Percentiles rank a stretch among this genome's conserved stretches.
phyloP scores from a whole-genome alignment of 192 early-diverging fungal species.

The Irineochytrium annulatum region DNA sequence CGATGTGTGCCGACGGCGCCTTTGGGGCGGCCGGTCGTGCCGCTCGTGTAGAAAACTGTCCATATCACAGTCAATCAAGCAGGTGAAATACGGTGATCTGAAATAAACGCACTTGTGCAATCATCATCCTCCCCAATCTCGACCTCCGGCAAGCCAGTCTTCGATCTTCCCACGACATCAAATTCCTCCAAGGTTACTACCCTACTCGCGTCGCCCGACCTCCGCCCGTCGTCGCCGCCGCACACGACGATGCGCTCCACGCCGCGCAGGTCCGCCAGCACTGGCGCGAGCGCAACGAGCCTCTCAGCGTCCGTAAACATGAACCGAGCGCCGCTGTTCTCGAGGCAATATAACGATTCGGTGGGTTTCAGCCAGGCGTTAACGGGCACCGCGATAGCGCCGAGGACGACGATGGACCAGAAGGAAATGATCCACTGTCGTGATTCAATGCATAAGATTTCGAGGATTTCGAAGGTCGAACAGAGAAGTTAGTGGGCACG shows the following conservation, averaged over 20 bases:
- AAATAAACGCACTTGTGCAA: conserved; percentile 1
- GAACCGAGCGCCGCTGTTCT: conserved; percentile 7
- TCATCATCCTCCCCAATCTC: conserved; percentile 5
- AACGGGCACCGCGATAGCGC: conserved; percentile 14
- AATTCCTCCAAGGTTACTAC: not conserved
- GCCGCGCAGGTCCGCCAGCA: not conserved
- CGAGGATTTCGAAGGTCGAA: not conserved
- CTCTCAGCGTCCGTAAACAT: conserved; percentile 14
- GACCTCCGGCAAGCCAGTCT: conserved; percentile 1
- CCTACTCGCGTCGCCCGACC: not conserved
- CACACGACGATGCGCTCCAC: not conserved
- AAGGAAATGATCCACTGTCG: conserved; percentile 18
- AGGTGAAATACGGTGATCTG: not conserved
- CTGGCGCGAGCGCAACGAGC: not conserved
- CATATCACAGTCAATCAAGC: too few relatives aligned
- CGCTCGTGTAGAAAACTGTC: conserved; percentile 18
- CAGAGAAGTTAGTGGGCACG: not conserved
- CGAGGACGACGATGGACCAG: conserved; percentile 16
- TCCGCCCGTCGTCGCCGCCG: not conserved
- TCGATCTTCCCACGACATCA: not conserved
- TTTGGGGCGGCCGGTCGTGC: conserved; percentile 24
- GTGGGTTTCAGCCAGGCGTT: conserved; percentile 25
- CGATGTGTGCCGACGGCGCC: conserved; percentile 18
- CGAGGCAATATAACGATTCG: conserved; percentile 19
- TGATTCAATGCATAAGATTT: too few relatives aligned